Base-by-base conservation (phyloP, 805 yeast genomes). In the Dipodascus albidus region DNA sequence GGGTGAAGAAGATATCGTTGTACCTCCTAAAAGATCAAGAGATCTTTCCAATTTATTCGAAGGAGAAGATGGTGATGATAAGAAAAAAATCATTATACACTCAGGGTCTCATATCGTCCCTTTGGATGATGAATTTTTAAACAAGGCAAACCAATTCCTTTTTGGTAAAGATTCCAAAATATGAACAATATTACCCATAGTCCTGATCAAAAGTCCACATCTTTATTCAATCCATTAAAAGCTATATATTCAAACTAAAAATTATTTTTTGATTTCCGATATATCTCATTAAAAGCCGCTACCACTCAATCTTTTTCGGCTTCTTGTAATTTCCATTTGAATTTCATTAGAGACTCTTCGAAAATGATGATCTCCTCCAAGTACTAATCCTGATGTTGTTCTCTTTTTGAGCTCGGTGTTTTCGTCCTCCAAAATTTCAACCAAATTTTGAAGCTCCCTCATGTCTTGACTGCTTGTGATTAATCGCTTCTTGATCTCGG, bases 401-500 rank as follows among this genome's bases (percentile, higher is more conserved):
- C 49, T 47, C 31, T 47, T 20, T n/a, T 15, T 22, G 27, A 47
- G 19, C 22, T 21, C 24, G 17, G 23, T 9, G 22, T 47, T 47
- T 27, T 47, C 49, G 4, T 11, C 19, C 31, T 47, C 31, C 31
- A 60, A 48, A 2, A 54, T 49, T 23, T 54, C 50, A n/a, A 51
- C 48, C 17, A 55, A 55, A n/a, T 42, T 49, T 35, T 52, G 50
- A 2, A 55, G 56, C 17, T 57, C 58, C 8, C 55, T 55, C n/a
- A 61, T 42, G 48, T 62, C 65, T 27, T 58, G 56, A 11, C 47
- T 49, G 22, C 56, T 38, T 44, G 60, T 61, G 50, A 61, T 60
- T 21, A 67, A 67, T 41, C 63, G 64, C 61, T 67, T 68, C 56
- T 67, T 65, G 23, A 67, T 58, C 47, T 58, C 60, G 51, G 57